phyloP scores from a whole-genome alignment of 257 asterid species.

The Primulina eburnea region DNA sequence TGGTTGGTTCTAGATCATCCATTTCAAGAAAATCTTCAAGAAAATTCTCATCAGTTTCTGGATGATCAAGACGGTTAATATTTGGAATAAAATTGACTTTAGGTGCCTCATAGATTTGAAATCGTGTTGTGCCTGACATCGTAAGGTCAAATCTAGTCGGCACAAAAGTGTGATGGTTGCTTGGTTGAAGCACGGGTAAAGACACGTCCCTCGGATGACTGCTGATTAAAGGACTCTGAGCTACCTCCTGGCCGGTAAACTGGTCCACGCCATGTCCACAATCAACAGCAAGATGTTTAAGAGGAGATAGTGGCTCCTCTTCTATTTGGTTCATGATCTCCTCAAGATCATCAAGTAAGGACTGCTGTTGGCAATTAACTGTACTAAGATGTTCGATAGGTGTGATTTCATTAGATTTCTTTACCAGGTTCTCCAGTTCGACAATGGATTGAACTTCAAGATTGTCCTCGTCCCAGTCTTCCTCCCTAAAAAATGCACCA shows the following conservation, averaged over 20 bases:
- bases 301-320: slow-evolving; percentile 32
- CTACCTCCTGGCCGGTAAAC: slow-evolving; percentile 38
- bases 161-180: slow-evolving; percentile 25
- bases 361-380: slow-evolving; percentile 21
- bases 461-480: slow-evolving; percentile 81
- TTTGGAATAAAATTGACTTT: slow-evolving; percentile 54
- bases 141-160: slow-evolving; percentile 44
- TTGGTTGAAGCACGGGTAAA: slow-evolving; percentile 27
- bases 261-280: slow-evolving; percentile 30
- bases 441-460: slow-evolving; percentile 26
- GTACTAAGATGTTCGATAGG: slow-evolving; percentile 23
- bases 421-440: slow-evolving; percentile 29
- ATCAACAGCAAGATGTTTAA: slow-evolving; percentile 29
- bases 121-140: slow-evolving; percentile 41
- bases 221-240: slow-evolving; percentile 39
- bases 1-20: slow-evolving; percentile 54
- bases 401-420: slow-evolving; percentile 25
- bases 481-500: slow-evolving; percentile 89
- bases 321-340: slow-evolving; percentile 47
- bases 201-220: slow-evolving; percentile 34
- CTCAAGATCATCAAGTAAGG: slow-evolving; percentile 46
- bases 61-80: slow-evolving; percentile 14
- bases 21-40: slow-evolving; percentile 81
- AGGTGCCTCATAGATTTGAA: slow-evolving; percentile 42
- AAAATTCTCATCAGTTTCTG: slow-evolving; percentile 44